phyloP scores from a whole-genome alignment of 2,329 filamentous ascomycete genomes.

The Claviceps humidiphila region DNA sequence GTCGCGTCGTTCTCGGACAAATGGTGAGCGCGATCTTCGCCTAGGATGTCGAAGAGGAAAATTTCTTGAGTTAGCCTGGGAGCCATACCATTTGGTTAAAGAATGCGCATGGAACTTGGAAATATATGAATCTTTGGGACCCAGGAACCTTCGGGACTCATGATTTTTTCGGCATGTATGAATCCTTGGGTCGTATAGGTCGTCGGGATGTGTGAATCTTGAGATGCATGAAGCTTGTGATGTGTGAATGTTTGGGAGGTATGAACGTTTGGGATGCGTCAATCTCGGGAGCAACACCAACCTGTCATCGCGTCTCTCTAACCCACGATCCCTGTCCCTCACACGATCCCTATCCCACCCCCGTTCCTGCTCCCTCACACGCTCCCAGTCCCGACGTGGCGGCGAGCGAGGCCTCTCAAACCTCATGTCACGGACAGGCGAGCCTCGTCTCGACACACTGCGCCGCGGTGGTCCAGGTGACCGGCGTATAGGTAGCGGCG shows the following conservation, averaged over 20 bases:
- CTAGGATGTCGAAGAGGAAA: constrained; percentile 15
- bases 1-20: constrained; percentile 31
- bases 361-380: constrained; percentile 19
- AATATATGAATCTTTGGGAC: background rate
- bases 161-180: background rate
- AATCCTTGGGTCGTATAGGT: background rate
- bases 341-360: constrained; percentile 19
- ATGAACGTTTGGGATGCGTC: no score
- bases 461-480: constrained; percentile 23
- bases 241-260: no score
- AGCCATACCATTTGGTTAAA: background rate
- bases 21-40: constrained; percentile 42
- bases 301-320: constrained; percentile 30
- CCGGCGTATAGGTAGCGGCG: constrained; percentile 16
- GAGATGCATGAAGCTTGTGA: no score
- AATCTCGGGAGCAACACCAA: constrained; percentile 6
- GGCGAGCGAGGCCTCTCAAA: constrained; percentile 27
- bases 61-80: constrained; percentile 9
- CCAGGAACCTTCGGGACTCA: no score
- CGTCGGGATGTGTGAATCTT: no score
- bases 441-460: constrained; percentile 23
- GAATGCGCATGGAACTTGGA: background rate
- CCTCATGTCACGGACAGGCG: constrained; percentile 22
- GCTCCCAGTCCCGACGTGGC: constrained; percentile 23
- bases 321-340: constrained; percentile 19